Evolutionary conservation across 148 eudicot genomes (phyloP), one percentile per base, ranked within the genome.

Genomic region (Tetragonia tetragonoides): DNA sequence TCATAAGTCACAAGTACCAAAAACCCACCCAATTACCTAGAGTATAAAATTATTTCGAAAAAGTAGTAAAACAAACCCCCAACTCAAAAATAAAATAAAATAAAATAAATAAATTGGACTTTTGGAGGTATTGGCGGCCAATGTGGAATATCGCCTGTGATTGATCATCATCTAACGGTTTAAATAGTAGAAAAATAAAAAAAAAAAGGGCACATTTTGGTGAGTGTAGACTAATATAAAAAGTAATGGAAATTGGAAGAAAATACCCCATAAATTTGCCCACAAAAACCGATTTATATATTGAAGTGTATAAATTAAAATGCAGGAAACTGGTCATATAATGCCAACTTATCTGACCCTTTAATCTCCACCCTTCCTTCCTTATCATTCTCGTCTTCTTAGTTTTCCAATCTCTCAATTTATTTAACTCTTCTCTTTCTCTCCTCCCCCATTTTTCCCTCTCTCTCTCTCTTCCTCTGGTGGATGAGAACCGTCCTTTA

Each of bases 301-400:
- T 72, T 28, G 49, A 10, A 28, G 20, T 72, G 24, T 17, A 7
- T 17, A 57, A 15, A 20, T 16, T 56, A 20, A 20, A 2, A 57
- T 28, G 34, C 34, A 73, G 66, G 77, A 72, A 54, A 53, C 51
- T 39, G 64, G 49, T 73, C 97, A 90, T 78, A 89, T 70, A 89
- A 89, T 75, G 91, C 87, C 92, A 91, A 79, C 23, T 76, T 68
- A 85, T 83, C 90, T 89, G 97, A 85, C 87, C 81, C 81, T 83
- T 87, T 57, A 96, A 96, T 96, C 91, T 96, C 98, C 85, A 80
- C 99, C 99, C 92, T 93, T 93, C 93, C 89, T 96, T 91, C 91
- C 99, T 96, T 96, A 96, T 96, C 99, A 81, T 69, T 64, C 87
- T 72, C 75, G 64, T 69, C 79, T 68, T 76, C 20, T 57, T 23